These are phyloP conservation scores for Cajanus cajan DNA, from an alignment of 306 rosid species.

Conservation along the genomic window DNA sequence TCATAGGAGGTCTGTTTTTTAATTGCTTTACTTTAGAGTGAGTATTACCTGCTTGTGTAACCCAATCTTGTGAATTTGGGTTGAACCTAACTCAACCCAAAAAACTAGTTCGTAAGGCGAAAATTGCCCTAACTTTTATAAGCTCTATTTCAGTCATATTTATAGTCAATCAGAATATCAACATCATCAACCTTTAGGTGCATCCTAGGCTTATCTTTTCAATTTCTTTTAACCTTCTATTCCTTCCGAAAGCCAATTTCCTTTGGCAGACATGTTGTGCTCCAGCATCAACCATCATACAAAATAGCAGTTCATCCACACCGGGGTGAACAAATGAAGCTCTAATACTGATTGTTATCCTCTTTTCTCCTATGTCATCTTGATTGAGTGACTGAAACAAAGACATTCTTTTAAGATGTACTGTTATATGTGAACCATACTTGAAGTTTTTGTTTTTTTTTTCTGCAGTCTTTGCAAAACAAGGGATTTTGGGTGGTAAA, in stretches of 20 bases:
- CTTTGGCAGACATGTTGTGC: background rate
- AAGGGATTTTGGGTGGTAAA: constrained; percentile 71
- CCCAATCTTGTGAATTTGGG: background rate
- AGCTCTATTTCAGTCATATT: background rate
- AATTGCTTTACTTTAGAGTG: background rate
- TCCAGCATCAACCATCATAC: constrained; percentile 4
- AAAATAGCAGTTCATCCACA: background rate
- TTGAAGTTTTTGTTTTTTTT: constrained; percentile 1
- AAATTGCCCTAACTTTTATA: background rate
- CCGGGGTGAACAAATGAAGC: background rate
- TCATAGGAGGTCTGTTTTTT: background rate
- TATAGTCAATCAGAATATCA: background rate
- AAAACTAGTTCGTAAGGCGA: background rate
- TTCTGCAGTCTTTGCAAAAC: constrained; percentile 55
- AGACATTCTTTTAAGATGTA: background rate
- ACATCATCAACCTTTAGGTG: background rate
- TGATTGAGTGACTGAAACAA: constrained; percentile 10
- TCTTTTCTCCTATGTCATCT: background rate
- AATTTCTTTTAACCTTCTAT: background rate
- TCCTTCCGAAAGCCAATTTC: background rate
- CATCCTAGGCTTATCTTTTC: background rate
- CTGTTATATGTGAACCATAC: constrained; percentile 1
- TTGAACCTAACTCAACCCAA: background rate
- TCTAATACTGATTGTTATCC: background rate
- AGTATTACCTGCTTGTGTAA: background rate